Evolutionary conservation across 2,329 filamentous ascomycete species (phyloP).

Genomic region (Colletotrichum sp.): DNA sequence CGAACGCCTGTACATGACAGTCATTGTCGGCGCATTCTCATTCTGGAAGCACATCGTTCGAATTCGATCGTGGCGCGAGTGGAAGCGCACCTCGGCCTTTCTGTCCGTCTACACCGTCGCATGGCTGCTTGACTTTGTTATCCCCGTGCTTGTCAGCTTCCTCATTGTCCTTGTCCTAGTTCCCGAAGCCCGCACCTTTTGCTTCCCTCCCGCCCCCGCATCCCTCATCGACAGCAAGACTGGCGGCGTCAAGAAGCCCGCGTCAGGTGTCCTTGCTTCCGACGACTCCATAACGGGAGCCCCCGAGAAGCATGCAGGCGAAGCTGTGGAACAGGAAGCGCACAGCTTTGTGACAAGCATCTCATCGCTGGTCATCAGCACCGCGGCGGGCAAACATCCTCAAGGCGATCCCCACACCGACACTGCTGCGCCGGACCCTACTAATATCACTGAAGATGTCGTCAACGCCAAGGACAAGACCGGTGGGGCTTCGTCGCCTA

Average conservation of each 20-base stretch:
- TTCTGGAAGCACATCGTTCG: constrained; percentile 77
- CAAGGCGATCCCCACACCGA: constrained; percentile 64
- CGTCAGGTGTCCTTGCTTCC: constrained; percentile 76
- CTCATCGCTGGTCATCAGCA: constrained; percentile 71
- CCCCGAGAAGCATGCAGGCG: constrained; percentile 82
- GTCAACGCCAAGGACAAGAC: constrained; percentile 47
- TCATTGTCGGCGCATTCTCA: constrained; percentile 69
- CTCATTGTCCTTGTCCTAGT: constrained; percentile 71
- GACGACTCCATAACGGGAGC: constrained; percentile 81
- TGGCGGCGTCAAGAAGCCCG: constrained; percentile 79
- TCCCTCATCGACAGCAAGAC: constrained; percentile 73
- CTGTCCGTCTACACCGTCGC: constrained; percentile 61
- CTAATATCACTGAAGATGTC: constrained; percentile 39
- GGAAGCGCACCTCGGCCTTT: constrained; percentile 70
- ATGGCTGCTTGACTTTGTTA: constrained; percentile 75
- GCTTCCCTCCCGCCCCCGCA: constrained; percentile 81
- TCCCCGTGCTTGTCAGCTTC: constrained; percentile 63
- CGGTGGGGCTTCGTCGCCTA: constrained; percentile 50
- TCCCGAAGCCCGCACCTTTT: constrained; percentile 62
- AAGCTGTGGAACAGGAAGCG: constrained; percentile 84
- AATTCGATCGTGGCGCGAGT: constrained; percentile 81
- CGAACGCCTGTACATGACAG: constrained; percentile 82
- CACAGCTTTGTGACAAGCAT: constrained; percentile 80
- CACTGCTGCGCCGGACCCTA: constrained; percentile 57
- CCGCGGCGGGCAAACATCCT: constrained; percentile 78